Base-by-base conservation (phyloP, 805 yeast genomes). In the Candida piceae region DNA sequence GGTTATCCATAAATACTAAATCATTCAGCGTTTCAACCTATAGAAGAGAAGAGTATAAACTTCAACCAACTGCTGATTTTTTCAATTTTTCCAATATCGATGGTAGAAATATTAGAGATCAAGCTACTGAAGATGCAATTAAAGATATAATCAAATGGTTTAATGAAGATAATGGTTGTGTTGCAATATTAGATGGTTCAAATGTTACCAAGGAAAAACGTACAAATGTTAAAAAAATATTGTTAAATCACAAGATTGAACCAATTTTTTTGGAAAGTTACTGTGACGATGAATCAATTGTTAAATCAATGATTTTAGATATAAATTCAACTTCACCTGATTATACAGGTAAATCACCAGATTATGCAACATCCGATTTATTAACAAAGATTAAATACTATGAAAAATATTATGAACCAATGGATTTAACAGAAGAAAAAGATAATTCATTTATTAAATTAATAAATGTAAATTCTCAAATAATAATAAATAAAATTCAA, bases 151-250 rank as follows among this genome's bases (percentile, higher is more conserved):
- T 88, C 72, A 63, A 72, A 31, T 93, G 97, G 97, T 86, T 85
- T 56, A 67, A 71, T 24, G 76, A 80, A 13, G 86, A 83, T 36
- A 70, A 77, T 41, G 95, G 95, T 12, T 83, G 81, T 18, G 97
- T 93, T 30, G 97, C 96, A 0, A 85, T 93, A 6, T 68, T 90
- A 40, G 98, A 93, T 62, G 97, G 96, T 18, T 87, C 96, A 2
- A 89, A 90, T 60, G 80, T 88, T 25, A 88, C 96, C 4, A 66
- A 71, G 41, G 76, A 70, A 31, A 74, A 95, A 51, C 72, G 98
- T 48, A 67, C 68, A 18, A 66, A 73, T 67, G 74, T 90, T 35
- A 64, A 80, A 44, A 59, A 57, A 16, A 62, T 72, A 46, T 66
- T 82, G 37, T 64, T 82, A 25, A 72, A 73, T 42, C 72, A 83